Evolutionary conservation across 2,329 filamentous ascomycete species (phyloP), one percentile per base, ranked within the genome.

Genomic region (Neobulgaria alba): DNA sequence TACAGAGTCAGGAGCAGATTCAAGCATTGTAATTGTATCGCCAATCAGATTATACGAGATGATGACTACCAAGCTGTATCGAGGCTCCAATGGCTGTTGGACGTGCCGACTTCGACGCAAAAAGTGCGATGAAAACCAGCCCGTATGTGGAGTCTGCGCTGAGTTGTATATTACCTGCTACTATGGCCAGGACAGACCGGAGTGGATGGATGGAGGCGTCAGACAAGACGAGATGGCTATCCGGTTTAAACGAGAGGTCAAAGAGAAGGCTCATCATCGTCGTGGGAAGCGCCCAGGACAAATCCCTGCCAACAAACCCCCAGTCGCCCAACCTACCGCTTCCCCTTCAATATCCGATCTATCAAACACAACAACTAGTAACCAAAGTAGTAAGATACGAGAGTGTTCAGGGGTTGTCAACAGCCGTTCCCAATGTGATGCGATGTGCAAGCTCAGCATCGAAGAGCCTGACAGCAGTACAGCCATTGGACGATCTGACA

Each of bases 21-120:
- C n/a, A n/a, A n/a, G n/a, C n/a, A n/a, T n/a, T n/a, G n/a, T n/a
- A n/a, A n/a, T n/a, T n/a, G n/a, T n/a, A n/a, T n/a, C n/a, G n/a
- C n/a, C n/a, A n/a, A n/a, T n/a, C n/a, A n/a, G n/a, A n/a, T n/a
- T n/a, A n/a, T n/a, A n/a, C n/a, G n/a, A n/a, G n/a, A n/a, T n/a
- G n/a, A n/a, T n/a, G n/a, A n/a, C n/a, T n/a, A n/a, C n/a, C n/a
- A n/a, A n/a, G n/a, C n/a, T n/a, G n/a, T n/a, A n/a, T n/a, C n/a
- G n/a, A n/a, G n/a, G 33, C 39, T 43, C 30, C 10, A 44, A 43
- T 38, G 47, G 47, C 12, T 51, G 49, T 20, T 51, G 55, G 48
- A 58, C 54, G 43, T 79, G 76, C 51, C 68, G 74, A 16, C 63
- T 78, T 9, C 69, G 76, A 15, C 72, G 72, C 50, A 80, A 79